A percentile compares a stretch with the other conserved stretches of the same genome.
Evolutionary conservation across 768 basidiomycete species (phyloP).

Genomic region (Tephrocybe sp.): DNA sequence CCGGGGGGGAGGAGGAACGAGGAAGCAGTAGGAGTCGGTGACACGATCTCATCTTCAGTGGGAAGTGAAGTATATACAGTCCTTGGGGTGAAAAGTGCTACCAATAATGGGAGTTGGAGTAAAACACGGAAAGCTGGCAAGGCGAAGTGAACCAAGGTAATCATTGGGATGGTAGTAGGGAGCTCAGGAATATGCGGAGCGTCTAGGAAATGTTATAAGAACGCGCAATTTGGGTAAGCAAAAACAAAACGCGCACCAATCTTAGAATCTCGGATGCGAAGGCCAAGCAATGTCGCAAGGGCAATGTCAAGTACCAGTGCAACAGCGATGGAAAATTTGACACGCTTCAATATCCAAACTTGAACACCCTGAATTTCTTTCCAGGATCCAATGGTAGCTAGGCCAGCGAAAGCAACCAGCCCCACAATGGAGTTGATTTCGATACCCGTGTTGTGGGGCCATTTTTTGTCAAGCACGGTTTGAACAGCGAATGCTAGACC

Average conservation of each 20-base stretch:
- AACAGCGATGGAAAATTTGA: slow-evolving; percentile 52
- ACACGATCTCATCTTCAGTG: slow-evolving; percentile 38
- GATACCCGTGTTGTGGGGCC: slow-evolving; percentile 62
- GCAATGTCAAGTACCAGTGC: slow-evolving; percentile 60
- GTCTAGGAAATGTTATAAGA: slow-evolving; percentile 15
- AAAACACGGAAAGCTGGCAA: slow-evolving; percentile 68
- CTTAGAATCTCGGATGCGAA: slow-evolving; percentile 33
- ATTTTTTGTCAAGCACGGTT: slow-evolving; percentile 61
- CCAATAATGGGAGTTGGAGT: slow-evolving; percentile 57
- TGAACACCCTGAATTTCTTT: slow-evolving; percentile 71
- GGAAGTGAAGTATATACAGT: slow-evolving; percentile 57
- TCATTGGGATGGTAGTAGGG: slow-evolving; percentile 28
- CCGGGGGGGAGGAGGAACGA: slow-evolving; percentile 57
- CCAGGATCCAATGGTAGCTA: slow-evolving; percentile 76
- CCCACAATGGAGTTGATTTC: slow-evolving; percentile 69
- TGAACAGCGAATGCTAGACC: slow-evolving; percentile 68
- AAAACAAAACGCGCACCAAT: slow-evolving; percentile 25
- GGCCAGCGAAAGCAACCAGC: slow-evolving; percentile 64
- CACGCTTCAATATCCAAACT: slow-evolving; percentile 60
- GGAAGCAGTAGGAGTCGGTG: slow-evolving; percentile 41
- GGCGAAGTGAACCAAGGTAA: slow-evolving; percentile 34
- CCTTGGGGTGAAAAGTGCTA: slow-evolving; percentile 60
- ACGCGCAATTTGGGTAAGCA: slow-evolving; percentile 8
- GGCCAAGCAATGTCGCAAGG: slow-evolving; percentile 53
- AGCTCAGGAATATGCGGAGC: slow-evolving; percentile 29